Base-by-base conservation (phyloP, 1,284 basidiomycete species). In the Meripilus lineatus region DNA sequence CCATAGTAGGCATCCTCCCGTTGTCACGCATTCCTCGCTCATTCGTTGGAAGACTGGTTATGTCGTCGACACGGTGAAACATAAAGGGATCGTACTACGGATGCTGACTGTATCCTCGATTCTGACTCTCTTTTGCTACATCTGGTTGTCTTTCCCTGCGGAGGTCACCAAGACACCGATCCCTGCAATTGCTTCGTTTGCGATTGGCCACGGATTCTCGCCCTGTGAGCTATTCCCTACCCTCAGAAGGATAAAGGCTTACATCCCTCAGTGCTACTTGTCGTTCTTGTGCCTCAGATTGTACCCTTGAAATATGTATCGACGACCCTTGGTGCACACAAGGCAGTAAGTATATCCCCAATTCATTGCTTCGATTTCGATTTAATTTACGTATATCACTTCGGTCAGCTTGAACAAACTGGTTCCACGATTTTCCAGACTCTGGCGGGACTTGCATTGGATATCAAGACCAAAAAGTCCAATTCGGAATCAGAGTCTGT, bases 251-350 rank as follows among this genome's bases (percentile, higher is more conserved):
- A n/a, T n/a, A n/a, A n/a, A n/a, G 20, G 8, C 15, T 20, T 8
- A 10, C 18, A 36, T 8, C 23, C 22, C 22, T 28, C 57, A 79
- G 84, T 89, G 20, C 67, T 90, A 13, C 69, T 89, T 13, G 86
- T 87, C 10, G 71, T 89, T 17, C 69, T 90, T 36, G 85, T 89
- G 1, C 85, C 87, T 2, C 75, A 75, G 39, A 76, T 90, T 37
- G 82, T 90, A 0, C 76, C 80, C 1, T 55, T 73, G 14, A 82
- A 81, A 54, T 86, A 85, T 57, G 77, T 90, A 30, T 84, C 85
- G 2, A 88, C 87, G 1, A 86, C 85, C 2, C 69, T 90, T 0
- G 87, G 86, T 2, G 79, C 82, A 8, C 87, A 90, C 57, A 90
- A 90, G 62, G 79, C 80, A 55, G 84, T 86, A 63, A 50, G 81